Evolutionary conservation across 805 yeast genomes (phyloP), one percentile per base, ranked within the genome.

Genomic region (Jamesozyma piceae): DNA sequence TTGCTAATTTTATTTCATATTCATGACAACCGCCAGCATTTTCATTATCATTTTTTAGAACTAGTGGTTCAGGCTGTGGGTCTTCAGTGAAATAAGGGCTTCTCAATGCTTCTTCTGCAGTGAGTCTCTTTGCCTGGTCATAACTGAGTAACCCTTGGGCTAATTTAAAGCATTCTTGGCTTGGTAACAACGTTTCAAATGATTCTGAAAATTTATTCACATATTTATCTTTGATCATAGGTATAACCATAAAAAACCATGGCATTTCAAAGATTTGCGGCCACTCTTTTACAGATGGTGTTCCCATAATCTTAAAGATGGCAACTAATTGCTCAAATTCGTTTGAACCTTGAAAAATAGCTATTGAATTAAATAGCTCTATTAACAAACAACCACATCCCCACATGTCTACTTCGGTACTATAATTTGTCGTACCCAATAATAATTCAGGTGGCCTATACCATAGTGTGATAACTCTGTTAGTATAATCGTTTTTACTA

Each of bases 381-480:
- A 87, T 73, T 46, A 92, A 66, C 21, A 92, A 68, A 65, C 97
- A 92, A 2, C 98, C 98, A 47, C 87, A 80, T 0, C 97, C 96
- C 98, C 98, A 92, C 51, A 87, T 79, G 58, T 92, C 98, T 9
- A 92, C 92, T 53, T 85, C 95, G 33, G 87, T 66, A 0, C 89
- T 92, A 63, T 92, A 92, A 45, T 79, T 80, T 0, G 97, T 89
- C 0, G 95, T 79, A 1, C 98, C 98, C 44, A 92, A 63, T 31
- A 92, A 66, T 27, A 92, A 71, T 61, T 90, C 98, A 0, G 97
- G 97, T 1, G 98, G 98, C 45, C 98, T 74, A 61, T 92, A 90
- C 98, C 98, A 92, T 31, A 92, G 67, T 0, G 98, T 92, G 42
- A 92, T 92, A 33, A 92, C 97, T 43, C 98, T 67, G 60, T 92